phyloP scores from a whole-genome alignment of 2,329 filamentous ascomycete species.

The Anthostomella pinea region DNA sequence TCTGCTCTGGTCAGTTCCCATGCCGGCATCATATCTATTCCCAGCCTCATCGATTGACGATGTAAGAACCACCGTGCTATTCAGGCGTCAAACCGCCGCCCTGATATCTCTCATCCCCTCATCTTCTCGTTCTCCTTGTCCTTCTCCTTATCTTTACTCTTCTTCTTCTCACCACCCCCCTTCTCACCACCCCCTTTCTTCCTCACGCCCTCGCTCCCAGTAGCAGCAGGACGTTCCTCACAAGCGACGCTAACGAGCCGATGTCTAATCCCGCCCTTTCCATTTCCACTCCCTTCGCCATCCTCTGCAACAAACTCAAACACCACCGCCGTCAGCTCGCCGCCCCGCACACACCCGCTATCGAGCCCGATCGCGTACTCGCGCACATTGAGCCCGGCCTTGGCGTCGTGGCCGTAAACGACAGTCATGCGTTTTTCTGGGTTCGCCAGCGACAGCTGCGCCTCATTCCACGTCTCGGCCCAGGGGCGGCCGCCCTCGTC shows the following conservation, averaged over 20 bases:
- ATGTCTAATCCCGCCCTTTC: conserved; percentile 11
- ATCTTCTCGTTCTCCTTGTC: neutral
- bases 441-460: conserved; percentile 41
- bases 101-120: neutral
- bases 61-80: no score
- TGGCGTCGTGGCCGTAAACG: conserved; percentile 85
- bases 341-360: conserved; percentile 75
- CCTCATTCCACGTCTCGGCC: conserved; percentile 60
- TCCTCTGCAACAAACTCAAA: conserved; percentile 45
- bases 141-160: conserved; percentile 2
- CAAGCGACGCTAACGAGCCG: conserved; percentile 21
- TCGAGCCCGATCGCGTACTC: conserved; percentile 83
- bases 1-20: no score
- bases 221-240: conserved; percentile 2
- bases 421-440: conserved; percentile 57
- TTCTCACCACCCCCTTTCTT: conserved; percentile 1
- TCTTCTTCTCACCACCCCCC: neutral
- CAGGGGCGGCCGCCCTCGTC: conserved; percentile 65
- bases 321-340: conserved; percentile 72
- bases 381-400: conserved; percentile 57
- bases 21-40: no score
- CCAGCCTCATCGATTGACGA: no score
- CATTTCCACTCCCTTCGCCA: conserved; percentile 7
- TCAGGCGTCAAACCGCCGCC: no score
- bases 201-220: conserved; percentile 1